Percentiles rank a stretch among this genome's conserved stretches.
Evolutionary conservation across 202 grass and related monocot species (phyloP).

Genomic region (Panicum hallii): DNA sequence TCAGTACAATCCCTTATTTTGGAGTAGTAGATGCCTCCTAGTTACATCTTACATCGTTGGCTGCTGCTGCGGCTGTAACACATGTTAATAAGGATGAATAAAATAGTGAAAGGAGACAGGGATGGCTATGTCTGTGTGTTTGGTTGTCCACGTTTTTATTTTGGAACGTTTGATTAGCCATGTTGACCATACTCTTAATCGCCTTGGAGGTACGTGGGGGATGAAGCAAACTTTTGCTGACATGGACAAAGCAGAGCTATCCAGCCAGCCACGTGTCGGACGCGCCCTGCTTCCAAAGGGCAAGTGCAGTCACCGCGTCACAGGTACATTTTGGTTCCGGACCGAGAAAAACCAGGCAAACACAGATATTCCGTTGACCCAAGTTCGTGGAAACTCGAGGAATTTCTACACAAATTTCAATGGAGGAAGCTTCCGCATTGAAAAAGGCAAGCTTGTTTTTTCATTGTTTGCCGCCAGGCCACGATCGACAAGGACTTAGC

Average conservation of each 20-base stretch:
- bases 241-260: neutral
- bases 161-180: neutral
- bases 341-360: neutral
- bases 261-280: neutral
- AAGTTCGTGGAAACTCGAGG: neutral
- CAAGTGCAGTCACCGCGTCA: slow-evolving; percentile 3
- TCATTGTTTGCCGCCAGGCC: neutral
- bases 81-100: neutral
- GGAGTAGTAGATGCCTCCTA: no score
- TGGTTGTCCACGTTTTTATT: no score
- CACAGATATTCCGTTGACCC: neutral
- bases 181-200: slow-evolving; percentile 10
- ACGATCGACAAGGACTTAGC: neutral
- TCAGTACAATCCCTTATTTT: no score
- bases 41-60: no score
- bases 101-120: no score
- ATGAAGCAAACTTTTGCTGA: neutral
- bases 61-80: no score
- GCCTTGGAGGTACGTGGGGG: neutral
- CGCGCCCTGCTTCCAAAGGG: neutral
- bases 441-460: neutral
- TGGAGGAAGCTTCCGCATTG: neutral
- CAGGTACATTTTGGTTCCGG: neutral
- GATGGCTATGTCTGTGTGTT: neutral
- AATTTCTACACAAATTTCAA: neutral